Conservation (phyloP, 2,329 filamentous ascomycete genomes). For the Neodidymelliopsis sp. region DNA sequence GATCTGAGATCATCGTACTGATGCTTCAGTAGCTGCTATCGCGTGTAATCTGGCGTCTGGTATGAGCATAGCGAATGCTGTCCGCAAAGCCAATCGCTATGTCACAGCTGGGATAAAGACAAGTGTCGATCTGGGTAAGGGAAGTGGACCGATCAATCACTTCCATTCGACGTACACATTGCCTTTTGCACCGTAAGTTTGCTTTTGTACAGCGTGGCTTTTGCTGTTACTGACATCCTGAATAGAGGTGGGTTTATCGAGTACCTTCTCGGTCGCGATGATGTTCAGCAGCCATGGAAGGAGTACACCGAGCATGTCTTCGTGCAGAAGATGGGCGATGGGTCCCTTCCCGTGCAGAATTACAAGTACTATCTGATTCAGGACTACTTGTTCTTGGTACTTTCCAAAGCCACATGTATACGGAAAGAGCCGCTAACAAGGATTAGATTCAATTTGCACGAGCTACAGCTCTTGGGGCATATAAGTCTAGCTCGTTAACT, state of each 20-base stretch:
- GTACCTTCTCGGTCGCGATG: slow-evolving; percentile 77
- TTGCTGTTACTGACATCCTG: slow-evolving; percentile 6
- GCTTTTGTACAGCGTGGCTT: background rate
- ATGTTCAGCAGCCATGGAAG: slow-evolving; percentile 78
- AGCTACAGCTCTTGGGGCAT: slow-evolving; percentile 83
- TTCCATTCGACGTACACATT: slow-evolving; percentile 75
- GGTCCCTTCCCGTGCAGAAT: slow-evolving; percentile 74
- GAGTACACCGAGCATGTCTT: slow-evolving; percentile 83
- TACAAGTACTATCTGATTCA: slow-evolving; percentile 93
- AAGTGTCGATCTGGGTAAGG: slow-evolving; percentile 68
- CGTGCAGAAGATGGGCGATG: slow-evolving; percentile 76
- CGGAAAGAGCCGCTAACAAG: slow-evolving; percentile 15
- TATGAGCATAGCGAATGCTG: slow-evolving; percentile 63
- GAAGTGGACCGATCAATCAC: slow-evolving; percentile 78
- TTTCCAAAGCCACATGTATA: slow-evolving; percentile 20
- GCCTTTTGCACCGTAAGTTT: slow-evolving; percentile 69
- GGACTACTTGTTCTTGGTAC: slow-evolving; percentile 87
- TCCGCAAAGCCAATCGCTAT: slow-evolving; percentile 73
- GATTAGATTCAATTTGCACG: slow-evolving; percentile 81
- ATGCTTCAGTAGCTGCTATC: slow-evolving; percentile 67
- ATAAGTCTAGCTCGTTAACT: slow-evolving; percentile 78
- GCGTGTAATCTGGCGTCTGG: slow-evolving; percentile 74
- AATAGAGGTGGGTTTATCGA: slow-evolving; percentile 76
- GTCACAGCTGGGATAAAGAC: slow-evolving; percentile 74
- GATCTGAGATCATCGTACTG: background rate